A percentile compares a stretch with the other conserved stretches of the same genome.
Evolutionary conservation across 2,329 filamentous ascomycete species (phyloP).

Genomic region (Plenodomus biglobosus): DNA sequence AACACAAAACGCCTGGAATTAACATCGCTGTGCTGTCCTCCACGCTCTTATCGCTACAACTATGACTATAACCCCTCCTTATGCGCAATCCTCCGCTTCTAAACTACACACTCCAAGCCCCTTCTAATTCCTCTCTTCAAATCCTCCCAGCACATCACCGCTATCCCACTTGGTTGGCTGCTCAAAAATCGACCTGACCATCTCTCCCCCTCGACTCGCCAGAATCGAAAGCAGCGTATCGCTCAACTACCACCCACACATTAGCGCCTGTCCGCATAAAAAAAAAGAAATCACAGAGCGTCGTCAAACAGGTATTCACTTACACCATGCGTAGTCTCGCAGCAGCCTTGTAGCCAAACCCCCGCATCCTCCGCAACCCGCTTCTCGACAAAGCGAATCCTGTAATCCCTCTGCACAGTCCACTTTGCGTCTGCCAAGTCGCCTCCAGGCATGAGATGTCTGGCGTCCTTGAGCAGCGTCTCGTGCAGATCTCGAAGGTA

Average conservation of each 20-base stretch:
- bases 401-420: conserved; percentile 75
- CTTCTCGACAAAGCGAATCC: conserved; percentile 68
- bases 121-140: conserved; percentile 19
- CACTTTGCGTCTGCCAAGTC: conserved; percentile 54
- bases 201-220: conserved; percentile 73
- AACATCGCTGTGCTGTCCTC: no score
- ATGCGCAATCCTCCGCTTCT: not conserved
- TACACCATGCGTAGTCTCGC: conserved; percentile 88
- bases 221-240: conserved; percentile 81
- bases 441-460: conserved; percentile 63
- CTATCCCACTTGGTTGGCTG: conserved; percentile 32
- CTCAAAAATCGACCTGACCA: conserved; percentile 73
- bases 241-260: conserved; percentile 59
- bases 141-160: conserved; percentile 27
- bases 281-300: no score
- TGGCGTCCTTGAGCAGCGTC: conserved; percentile 67
- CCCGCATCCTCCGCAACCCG: conserved; percentile 73
- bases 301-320: no score
- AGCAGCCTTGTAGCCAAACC: conserved; percentile 92
- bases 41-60: not conserved
- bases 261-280: conserved; percentile 10
- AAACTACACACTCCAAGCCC: not conserved
- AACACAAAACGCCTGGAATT: no score
- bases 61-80: no score
- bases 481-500: conserved; percentile 80